Evolutionary conservation across 1,284 basidiomycete species (phyloP), one percentile per base, ranked within the genome.

Genomic region (Trametes sp.): DNA sequence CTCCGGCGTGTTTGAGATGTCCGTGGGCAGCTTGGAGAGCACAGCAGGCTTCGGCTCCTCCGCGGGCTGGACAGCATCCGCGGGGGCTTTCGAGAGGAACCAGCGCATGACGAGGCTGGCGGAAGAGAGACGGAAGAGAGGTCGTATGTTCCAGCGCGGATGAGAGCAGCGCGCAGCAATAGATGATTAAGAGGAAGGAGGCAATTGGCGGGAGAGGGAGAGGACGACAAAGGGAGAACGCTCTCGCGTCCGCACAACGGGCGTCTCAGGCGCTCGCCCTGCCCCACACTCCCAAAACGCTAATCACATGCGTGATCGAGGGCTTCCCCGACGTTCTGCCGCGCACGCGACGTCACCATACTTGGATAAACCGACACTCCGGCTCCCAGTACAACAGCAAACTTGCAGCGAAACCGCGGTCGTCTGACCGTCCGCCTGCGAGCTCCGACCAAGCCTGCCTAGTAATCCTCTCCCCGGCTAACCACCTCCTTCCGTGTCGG

Each of bases 401-500:
- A 50, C 54, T 54, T 48, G 31, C 57, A 35, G 58, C 31, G 11
- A 33, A 33, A 33, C 46, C 50, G 46, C 61, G 33, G 54, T 36
- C 60, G n/a, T 51, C 54, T 54, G 51, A 45, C 44, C 44, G 48
- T 41, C 64, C 50, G 6, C 41, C 44, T 41, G 42, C 42, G 16
- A 45, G 29, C 26, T 9, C 55, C 10, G 19, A 52, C 28, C 49
- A 23, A 33, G 44, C 54, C 33, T 41, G 52, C 46, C 62, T 68
- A 78, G 68, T 97, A 98, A 77, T 98, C 96, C 66, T 94, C 92
- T 33, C 97, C 97, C 68, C 96, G 85, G 71, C 93, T 95, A 41
- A 99, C 95, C 8, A 99, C 89, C 78, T 99, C 98, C 75, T 98
- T 98, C 71, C 90, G 90, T 2, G 95, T 98, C 41, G 96, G 77